phyloP scores from a whole-genome alignment of 176 grass and related monocot species.

The Hordeum marinum region DNA sequence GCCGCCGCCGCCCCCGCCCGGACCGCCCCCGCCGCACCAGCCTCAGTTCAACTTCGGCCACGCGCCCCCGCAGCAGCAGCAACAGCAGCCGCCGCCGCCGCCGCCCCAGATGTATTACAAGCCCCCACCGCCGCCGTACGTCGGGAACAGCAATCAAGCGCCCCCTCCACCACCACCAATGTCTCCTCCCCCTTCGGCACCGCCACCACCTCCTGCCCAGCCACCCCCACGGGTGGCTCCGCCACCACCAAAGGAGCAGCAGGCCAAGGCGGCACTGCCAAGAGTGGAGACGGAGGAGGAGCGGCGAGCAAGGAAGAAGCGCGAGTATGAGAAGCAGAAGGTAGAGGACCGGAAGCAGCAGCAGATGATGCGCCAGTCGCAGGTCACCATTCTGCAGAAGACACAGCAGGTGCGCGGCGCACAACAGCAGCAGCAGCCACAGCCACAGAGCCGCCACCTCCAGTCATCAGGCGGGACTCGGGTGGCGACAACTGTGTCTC shows the following conservation, averaged over 20 bases:
- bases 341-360: constrained; percentile 66
- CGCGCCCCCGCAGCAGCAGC: constrained; percentile 20
- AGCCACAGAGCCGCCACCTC: constrained; percentile 33
- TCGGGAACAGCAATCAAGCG: constrained; percentile 26
- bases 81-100: neutral
- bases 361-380: constrained; percentile 70
- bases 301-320: constrained; percentile 62
- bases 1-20: constrained; percentile 29
- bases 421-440: constrained; percentile 30
- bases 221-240: constrained; percentile 13
- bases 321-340: constrained; percentile 84
- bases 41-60: constrained; percentile 41
- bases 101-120: constrained; percentile 42
- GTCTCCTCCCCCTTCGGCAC: constrained; percentile 36
- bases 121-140: constrained; percentile 41
- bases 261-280: constrained; percentile 26
- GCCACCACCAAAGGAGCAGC: constrained; percentile 27
- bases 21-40: constrained; percentile 45
- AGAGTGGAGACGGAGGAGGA: constrained; percentile 81
- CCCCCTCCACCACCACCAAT: constrained; percentile 47
- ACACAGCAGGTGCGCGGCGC: constrained; percentile 38
- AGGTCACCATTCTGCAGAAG: constrained; percentile 84
- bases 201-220: constrained; percentile 39
- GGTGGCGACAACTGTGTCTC: constrained; percentile 16
- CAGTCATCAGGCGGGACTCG: constrained; percentile 24